Base-by-base conservation (phyloP, 352 stramenopile genomes). In the Saprolegnia diclina region DNA sequence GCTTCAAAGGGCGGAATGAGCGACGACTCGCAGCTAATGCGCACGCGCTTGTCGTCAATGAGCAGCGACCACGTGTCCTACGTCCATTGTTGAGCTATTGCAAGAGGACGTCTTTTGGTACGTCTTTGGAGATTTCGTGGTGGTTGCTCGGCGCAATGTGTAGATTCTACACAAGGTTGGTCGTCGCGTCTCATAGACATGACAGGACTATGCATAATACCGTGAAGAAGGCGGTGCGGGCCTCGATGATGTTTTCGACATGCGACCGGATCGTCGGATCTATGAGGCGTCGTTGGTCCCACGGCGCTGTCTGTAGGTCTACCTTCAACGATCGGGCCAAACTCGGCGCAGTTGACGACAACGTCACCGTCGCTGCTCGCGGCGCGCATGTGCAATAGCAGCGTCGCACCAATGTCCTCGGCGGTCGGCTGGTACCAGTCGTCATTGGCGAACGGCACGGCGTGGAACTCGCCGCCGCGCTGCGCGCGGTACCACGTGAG, bases 51-150 rank as follows among this genome's bases (percentile, higher is more conserved):
- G 74, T 92, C 83, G 57, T 94, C 85, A 26, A 92, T 87, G 24
- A 94, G 65, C 21, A 94, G 72, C 54, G 83, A 91, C 85, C 85
- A 94, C 71, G 80, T 88, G 72, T 94, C 85, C 80, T 93, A 56
- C 21, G 50, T 57, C 87, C 81, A 32, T 86, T 80, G 48, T 82
- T 77, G 50, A n/a, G n/a, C n/a, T n/a, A n/a, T 22, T 57, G 42
- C 24, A 66, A 22, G 42, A 24, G 32, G 22, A 57, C 16, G 32
- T 14, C 13, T 48, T 48, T 7, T 48, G 42, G 35, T 24, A 59
- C 52, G 2, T 59, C 52, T n/a, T 21, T 59, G 52, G 52, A 4
- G 32, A 50, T 16, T 55, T 32, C n/a, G 29, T 63, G 16, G 19
- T 59, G n/a, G 32, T 50, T 54, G 65, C 45, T 61, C 84, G 77